Percentiles rank a stretch among this genome's conserved stretches.
Conservation (phyloP, 495 filamentous ascomycete species). For the Pseudevernia furfuracea region DNA sequence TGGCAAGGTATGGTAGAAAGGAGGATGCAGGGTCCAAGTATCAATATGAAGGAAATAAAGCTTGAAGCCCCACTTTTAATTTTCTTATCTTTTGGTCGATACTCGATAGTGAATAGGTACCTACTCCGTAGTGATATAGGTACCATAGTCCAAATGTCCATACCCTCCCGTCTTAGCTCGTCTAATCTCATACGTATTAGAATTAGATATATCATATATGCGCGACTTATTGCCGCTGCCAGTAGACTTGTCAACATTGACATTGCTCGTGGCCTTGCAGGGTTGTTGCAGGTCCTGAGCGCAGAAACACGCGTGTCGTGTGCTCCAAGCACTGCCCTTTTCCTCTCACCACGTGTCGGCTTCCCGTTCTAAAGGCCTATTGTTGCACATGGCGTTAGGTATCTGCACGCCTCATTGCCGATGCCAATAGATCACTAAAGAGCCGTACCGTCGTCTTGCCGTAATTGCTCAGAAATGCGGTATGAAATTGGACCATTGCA, state of each 20-base stretch:
- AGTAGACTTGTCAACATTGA: background rate
- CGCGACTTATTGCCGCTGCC: background rate
- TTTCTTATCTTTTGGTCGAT: background rate
- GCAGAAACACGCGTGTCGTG: background rate
- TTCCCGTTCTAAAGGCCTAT: background rate
- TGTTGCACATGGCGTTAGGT: background rate
- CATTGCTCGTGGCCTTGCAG: background rate
- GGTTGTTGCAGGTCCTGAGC: too few relatives aligned
- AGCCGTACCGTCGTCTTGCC: background rate
- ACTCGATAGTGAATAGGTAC: too few relatives aligned
- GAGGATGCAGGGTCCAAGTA: constrained; percentile 1
- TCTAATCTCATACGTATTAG: background rate
- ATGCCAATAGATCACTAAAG: background rate
- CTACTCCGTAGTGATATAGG: too few relatives aligned
- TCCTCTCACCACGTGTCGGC: background rate
- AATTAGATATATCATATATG: too few relatives aligned
- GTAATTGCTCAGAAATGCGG: constrained; percentile 25
- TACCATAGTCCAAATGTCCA: too few relatives aligned
- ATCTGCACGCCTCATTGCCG: background rate
- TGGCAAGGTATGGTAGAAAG: background rate
- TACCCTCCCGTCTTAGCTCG: background rate
- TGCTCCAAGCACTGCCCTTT: background rate
- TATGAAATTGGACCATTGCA: constrained; percentile 29
- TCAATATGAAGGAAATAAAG: background rate
- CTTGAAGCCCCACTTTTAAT: background rate